A percentile compares a stretch with the other conserved stretches of the same genome.
Conservation (phyloP, 805 yeast species). For the Lachancea mirantina region DNA sequence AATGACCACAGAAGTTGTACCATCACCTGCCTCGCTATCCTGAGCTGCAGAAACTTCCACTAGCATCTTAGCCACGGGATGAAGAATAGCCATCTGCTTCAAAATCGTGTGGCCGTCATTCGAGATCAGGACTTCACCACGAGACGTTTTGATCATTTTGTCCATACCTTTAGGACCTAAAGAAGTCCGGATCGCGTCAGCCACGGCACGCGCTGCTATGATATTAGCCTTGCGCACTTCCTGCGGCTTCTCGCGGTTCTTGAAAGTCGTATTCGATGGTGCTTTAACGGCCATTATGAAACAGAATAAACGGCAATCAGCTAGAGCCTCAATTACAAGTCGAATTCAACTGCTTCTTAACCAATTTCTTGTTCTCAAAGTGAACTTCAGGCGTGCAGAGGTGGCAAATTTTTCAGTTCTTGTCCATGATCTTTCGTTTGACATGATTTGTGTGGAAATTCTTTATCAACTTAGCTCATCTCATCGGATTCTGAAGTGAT, state of each 20-base stretch:
- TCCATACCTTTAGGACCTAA: conserved; percentile 99
- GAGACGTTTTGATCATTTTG: conserved; percentile 92
- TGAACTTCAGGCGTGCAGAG: too few relatives aligned
- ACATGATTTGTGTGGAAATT: too few relatives aligned
- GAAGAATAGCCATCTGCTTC: conserved; percentile 96
- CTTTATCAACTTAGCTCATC: too few relatives aligned
- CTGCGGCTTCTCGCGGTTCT: conserved; percentile 89
- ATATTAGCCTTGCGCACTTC: conserved; percentile 88
- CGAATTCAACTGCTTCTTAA: too few relatives aligned
- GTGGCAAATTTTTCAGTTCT: conserved; percentile 10
- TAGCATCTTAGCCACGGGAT: conserved; percentile 98
- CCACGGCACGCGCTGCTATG: conserved; percentile 88
- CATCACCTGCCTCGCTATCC: conserved; percentile 99
- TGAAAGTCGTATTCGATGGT: conserved; percentile 81
- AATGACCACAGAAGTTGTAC: conserved; percentile 95
- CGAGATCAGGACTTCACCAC: conserved; percentile 88
- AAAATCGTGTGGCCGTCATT: conserved; percentile 98
- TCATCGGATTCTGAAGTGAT: too few relatives aligned
- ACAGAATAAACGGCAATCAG: neutral
- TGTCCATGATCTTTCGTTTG: too few relatives aligned
- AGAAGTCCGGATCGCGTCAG: conserved; percentile 91
- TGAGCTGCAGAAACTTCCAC: conserved; percentile 97
- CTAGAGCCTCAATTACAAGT: conserved; percentile 4
- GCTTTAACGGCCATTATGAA: conserved; percentile 20
- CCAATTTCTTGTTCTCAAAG: too few relatives aligned